Evolutionary conservation across 2,329 filamentous ascomycete genomes (phyloP), one percentile per base, ranked within the genome.

Genomic region (Annulohypoxylon truncatum): DNA sequence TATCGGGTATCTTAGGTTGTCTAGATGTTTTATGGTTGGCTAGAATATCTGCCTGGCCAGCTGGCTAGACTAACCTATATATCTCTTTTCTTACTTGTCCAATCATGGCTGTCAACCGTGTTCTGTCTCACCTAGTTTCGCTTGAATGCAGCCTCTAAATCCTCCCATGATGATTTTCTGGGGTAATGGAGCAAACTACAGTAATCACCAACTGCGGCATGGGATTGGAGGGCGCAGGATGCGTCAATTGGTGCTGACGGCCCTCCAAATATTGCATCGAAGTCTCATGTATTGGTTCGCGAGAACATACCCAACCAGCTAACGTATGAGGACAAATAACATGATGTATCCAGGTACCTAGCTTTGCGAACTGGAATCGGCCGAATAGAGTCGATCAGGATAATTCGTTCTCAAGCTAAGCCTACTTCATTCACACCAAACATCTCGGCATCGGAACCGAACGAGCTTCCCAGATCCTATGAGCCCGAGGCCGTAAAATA

Each of bases 401-500:
- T 55, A 54, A 20, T 38, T 50, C n/a, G 22, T 56, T 67, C 60
- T 53, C 60, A 61, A 59, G 52, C 53, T 15, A 61, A 47, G 38
- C 35, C 58, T 51, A 59, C 54, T 62, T 60, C 59, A 56, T 54
- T 54, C 58, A 54, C 51, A 20, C 54, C 50, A 60, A 20, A 42
- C 15, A 59, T 61, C 52, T 69, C 67, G 63, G 64, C 48, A 40
- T 61, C 67, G 67, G 60, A 59, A 67, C 56, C 53, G 56, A 61
- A 61, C 31, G 46, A 64, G 59, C 57, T 38, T 50, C 24, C 24
- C n/a, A 26, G 38, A 42, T 44, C 35, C 9, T 58, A 54, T 15
- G 33, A 56, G 31, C 28, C 48, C 60, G 55, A 61, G 22, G 26
- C 62, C 53, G 64, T 56, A 57, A 52, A 44, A 54, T 66, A 53